Evolutionary conservation across 1,139 yeast species (phyloP).

Genomic region (Geotrichum macrosporum): DNA sequence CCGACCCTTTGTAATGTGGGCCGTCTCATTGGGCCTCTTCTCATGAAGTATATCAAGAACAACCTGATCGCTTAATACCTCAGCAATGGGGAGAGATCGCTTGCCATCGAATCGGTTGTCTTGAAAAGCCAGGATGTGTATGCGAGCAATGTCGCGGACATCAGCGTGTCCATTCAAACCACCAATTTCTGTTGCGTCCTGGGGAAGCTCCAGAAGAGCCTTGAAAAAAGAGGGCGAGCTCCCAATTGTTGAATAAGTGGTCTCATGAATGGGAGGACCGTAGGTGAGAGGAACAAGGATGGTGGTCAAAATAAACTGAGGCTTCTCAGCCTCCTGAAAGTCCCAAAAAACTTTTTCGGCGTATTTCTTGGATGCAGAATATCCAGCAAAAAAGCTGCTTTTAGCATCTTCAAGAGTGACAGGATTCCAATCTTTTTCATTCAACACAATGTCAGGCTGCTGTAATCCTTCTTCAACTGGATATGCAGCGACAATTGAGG

Average conservation of each 20-base stretch:
- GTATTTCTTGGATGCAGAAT: background rate
- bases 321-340: background rate
- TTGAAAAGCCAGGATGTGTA: background rate
- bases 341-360: slow-evolving; percentile 3
- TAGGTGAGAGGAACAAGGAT: background rate
- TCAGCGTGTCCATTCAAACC: background rate
- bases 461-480: slow-evolving; percentile 22
- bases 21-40: slow-evolving; percentile 1
- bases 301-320: slow-evolving; percentile 1
- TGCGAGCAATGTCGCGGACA: background rate
- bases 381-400: background rate
- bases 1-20: background rate
- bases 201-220: background rate
- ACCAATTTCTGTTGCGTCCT: background rate
- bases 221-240: background rate
- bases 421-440: background rate
- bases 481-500: slow-evolving; percentile 8
- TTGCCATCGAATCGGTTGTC: background rate
- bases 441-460: slow-evolving; percentile 22
- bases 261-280: slow-evolving; percentile 4
- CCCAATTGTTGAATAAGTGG: background rate
- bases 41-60: background rate
- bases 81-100: background rate
- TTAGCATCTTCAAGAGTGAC: background rate
- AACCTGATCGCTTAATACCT: background rate